Base-by-base conservation (phyloP, 1,284 basidiomycete species). In the Gastroboletus turbinatus region DNA sequence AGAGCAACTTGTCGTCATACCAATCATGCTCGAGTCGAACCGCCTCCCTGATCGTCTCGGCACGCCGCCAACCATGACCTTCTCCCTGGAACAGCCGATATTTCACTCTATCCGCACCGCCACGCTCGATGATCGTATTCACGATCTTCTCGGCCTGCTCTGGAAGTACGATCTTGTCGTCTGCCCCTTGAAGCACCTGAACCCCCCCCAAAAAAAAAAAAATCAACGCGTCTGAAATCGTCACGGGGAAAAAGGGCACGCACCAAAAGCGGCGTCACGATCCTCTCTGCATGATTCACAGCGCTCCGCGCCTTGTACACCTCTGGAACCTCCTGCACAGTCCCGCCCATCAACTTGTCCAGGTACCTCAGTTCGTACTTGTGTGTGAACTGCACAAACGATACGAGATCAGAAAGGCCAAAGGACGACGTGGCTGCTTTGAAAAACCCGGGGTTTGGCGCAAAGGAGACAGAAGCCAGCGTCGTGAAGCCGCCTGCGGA, bases 351-450 rank as follows among this genome's bases (percentile, higher is more conserved):
- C 3, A 90, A 73, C 55, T 78, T 77, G 44, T 75, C 71, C 58
- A 79, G 66, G 59, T 85, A 87, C n/a, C 73, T 71, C 21, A 78
- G 74, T 66, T 87, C 82, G 49, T 88, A 88, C 62, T 90, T 90
- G 71, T 90, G 88, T 1, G 83, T 84, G 55, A 81, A 77, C 35
- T 77, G 69, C 6, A 73, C 76, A 17, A 88, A 73, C 21, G 72
- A 70, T 2, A 65, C 66, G 16, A 88, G 66, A 56, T 87, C 81
- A 0, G 80, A 80, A 21, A 88, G 70, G 0, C 87, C 86, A 61
- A 77, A 88, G 23, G 67, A 69, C 0, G 81, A 79, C 5, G 59
- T 55, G 25, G 62, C 65, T 0, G 70, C 62, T 21, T 57, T 67
- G 60, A 69, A 68, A 43, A 57, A 64, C 3, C 25, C 33, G 70